phyloP scores from a whole-genome alignment of 1,284 basidiomycete genomes.

The Ceratorhiza oryzae-sativae region DNA sequence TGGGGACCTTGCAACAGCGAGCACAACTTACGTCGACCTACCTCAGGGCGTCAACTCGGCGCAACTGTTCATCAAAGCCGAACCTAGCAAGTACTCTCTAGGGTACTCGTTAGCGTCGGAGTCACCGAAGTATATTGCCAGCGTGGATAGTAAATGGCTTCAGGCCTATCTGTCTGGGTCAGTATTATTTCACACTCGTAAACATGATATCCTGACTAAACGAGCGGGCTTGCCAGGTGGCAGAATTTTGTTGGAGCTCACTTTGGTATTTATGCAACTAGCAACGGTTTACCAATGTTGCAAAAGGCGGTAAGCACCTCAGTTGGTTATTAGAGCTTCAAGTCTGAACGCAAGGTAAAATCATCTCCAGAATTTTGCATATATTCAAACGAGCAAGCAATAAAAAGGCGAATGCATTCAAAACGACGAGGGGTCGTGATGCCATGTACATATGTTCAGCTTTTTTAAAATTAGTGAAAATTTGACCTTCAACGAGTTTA shows the following conservation, averaged over 20 bases:
- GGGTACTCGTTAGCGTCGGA: conserved; percentile 23
- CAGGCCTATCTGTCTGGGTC: conserved; percentile 37
- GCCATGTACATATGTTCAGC: no score
- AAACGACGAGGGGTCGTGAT: no score
- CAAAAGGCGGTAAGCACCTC: conserved; percentile 24
- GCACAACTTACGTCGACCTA: conserved; percentile 30
- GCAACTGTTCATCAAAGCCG: conserved; percentile 39
- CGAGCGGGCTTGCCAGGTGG: conserved; percentile 7
- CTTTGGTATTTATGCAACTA: conserved; percentile 24
- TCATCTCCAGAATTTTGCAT: conserved; percentile 29
- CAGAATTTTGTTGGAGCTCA: conserved; percentile 38
- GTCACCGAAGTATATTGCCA: conserved; percentile 16
- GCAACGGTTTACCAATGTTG: conserved; percentile 31
- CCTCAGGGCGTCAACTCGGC: conserved; percentile 6
- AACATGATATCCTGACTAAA: not conserved
- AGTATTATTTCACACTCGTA: not conserved
- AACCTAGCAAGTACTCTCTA: conserved; percentile 29
- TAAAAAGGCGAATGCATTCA: not conserved
- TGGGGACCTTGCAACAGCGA: conserved; percentile 25
- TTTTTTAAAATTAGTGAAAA: no score
- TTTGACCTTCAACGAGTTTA: no score
- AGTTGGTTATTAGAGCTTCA: no score
- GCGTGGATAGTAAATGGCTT: conserved; percentile 37
- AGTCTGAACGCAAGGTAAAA: no score
- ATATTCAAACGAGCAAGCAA: conserved; percentile 15